Evolutionary conservation across 2,329 filamentous ascomycete species (phyloP), one percentile per base, ranked within the genome.

Genomic region (Colletotrichum abscissum): DNA sequence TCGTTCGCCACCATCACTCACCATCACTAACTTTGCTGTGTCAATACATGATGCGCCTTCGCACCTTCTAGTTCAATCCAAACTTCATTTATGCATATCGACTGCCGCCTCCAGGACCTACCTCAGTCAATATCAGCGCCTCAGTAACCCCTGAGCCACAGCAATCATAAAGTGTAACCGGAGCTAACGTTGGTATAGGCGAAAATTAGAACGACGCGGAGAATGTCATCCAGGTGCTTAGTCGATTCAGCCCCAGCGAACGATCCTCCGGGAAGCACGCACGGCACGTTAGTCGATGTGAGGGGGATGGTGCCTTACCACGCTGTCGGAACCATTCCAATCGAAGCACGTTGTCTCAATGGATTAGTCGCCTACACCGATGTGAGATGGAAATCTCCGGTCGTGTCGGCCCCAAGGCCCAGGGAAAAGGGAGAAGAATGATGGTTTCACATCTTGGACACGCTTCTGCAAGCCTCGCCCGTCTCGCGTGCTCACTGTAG

Each of bases 261-360:
- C 28, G 19, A 26, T 22, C 24, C 19, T 12, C 26, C 5, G 26
- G 19, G 6, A 62, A 64, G 52, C 49, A 62, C 60, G 65, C 38
- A n/a, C 16, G 69, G 52, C 49, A 62, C 67, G 65, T 38, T 16
- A 12, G 12, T 26, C 66, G 63, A 59, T 28, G 55, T 33, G 58
- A 72, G 66, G 58, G 69, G 24, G 54, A 63, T 56, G 3, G 19
- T 55, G 12, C 46, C 33, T 54, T 59, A 33, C 66, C 69, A 49
- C 59, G 22, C 24, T 60, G 66, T 69, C 46, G 69, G 66, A 46
- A 56, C 54, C 69, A 69, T 69, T 69, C 59, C 69, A 69, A 52
- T 56, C 22, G 58, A 49, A 19, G 30, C 42, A 4, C 57, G 52
- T 42, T 28, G 55, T 38, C 54, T 64, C n/a, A 54, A 59, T 63